Percentiles rank a stretch among this genome's conserved stretches.
Evolutionary conservation across 306 rosid genomes (phyloP).

Genomic region (Clitoria ternatea): DNA sequence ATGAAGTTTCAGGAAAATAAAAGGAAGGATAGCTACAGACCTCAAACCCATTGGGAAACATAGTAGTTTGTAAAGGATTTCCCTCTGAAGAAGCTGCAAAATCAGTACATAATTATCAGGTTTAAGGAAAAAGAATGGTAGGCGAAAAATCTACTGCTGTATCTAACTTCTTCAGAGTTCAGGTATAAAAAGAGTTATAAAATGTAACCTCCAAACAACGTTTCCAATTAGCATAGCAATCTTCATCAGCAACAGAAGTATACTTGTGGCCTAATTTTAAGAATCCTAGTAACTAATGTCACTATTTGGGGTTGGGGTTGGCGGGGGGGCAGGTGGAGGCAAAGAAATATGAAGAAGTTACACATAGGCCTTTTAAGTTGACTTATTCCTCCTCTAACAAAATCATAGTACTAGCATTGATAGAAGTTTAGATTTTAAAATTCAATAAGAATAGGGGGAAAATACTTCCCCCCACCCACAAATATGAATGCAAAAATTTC

Average conservation of each 20-base stretch:
- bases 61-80: conserved; percentile 39
- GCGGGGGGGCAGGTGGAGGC: background rate
- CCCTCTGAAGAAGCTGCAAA: conserved; percentile 45
- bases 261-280: background rate
- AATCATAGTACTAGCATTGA: background rate
- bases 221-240: conserved; percentile 1
- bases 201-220: conserved; percentile 3
- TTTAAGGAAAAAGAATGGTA: background rate
- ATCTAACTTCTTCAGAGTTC: background rate
- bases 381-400: background rate
- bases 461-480: background rate
- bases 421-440: background rate
- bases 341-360: background rate
- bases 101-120: conserved; percentile 16
- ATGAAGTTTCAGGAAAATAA: background rate
- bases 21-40: conserved; percentile 29
- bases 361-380: background rate
- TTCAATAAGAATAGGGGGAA: background rate
- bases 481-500: background rate
- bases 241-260: background rate
- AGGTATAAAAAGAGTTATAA: background rate
- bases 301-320: too few relatives aligned
- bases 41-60: conserved; percentile 78
- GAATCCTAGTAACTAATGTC: background rate
- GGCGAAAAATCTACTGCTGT: background rate